phyloP scores from a whole-genome alignment of 139 green algal species.

The Picochlorum sp. region DNA sequence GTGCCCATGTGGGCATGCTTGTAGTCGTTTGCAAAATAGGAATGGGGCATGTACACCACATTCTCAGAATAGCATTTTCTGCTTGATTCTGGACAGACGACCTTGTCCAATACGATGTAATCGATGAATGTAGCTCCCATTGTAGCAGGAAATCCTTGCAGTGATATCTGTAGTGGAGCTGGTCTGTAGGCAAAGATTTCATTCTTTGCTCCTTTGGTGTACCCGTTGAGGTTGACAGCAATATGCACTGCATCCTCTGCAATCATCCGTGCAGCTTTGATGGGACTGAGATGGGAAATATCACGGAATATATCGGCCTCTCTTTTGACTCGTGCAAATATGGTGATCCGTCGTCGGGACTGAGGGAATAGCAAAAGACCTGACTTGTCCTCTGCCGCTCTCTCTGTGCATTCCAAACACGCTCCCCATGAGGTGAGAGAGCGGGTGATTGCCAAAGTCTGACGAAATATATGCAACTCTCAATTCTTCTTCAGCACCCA shows the following conservation, averaged over 20 bases:
- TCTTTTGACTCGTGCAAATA: conserved; percentile 63
- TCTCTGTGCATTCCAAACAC: conserved; percentile 75
- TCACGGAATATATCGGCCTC: conserved; percentile 79
- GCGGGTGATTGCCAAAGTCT: conserved; percentile 90
- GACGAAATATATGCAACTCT: conserved; percentile 66
- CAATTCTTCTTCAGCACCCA: conserved; percentile 44
- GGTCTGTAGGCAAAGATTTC: conserved; percentile 84
- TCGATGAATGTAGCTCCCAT: conserved; percentile 68
- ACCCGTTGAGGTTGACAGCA: conserved; percentile 83
- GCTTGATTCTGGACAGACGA: conserved; percentile 45
- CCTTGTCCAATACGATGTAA: conserved; percentile 78
- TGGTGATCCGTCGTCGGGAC: conserved; percentile 57
- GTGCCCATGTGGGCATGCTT: conserved; percentile 55
- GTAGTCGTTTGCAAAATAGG: conserved; percentile 95
- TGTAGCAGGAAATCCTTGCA: conserved; percentile 88
- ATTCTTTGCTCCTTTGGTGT: conserved; percentile 86
- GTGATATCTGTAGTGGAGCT: conserved; percentile 71
- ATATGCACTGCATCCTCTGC: conserved; percentile 64
- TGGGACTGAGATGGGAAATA: conserved; percentile 38
- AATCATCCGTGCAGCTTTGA: conserved; percentile 56
- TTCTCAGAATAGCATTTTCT: conserved; percentile 73
- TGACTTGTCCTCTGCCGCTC: conserved; percentile 42
- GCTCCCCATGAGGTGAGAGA: conserved; percentile 81
- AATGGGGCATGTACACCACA: conserved; percentile 78
- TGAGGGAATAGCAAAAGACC: conserved; percentile 83